Percentiles rank a stretch among this genome's conserved stretches.
These are phyloP conservation scores for Plectosphaerella sp. DNA, from an alignment of 2,329 filamentous ascomycete genomes.

Conservation along the genomic window DNA sequence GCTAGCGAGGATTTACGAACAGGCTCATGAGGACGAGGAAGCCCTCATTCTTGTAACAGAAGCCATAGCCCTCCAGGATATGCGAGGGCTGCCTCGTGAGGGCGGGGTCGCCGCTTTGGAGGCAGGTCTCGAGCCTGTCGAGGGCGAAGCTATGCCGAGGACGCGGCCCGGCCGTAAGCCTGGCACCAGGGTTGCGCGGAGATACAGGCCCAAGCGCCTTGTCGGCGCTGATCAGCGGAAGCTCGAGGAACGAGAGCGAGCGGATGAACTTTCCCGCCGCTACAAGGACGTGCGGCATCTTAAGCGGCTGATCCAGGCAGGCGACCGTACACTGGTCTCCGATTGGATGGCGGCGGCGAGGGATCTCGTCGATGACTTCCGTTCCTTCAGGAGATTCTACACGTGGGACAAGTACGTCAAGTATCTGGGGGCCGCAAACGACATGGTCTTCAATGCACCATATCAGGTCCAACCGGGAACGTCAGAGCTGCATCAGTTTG, in stretches of 20 bases:
- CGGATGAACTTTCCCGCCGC: conserved; percentile 31
- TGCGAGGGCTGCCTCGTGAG: background rate
- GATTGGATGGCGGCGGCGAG: conserved; percentile 56
- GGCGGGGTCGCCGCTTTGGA: background rate
- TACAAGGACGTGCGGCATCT: conserved; percentile 40
- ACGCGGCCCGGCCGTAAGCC: background rate
- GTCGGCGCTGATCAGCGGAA: conserved; percentile 38
- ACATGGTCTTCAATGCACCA: conserved; percentile 11
- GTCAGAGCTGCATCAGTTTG: conserved; percentile 47
- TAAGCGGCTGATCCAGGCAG: conserved; percentile 34
- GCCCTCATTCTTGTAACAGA: conserved; percentile 75
- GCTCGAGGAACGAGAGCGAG: conserved; percentile 38
- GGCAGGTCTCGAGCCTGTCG: background rate
- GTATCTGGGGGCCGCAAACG: conserved; percentile 40
- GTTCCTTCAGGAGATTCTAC: conserved; percentile 60
- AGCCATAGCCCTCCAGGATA: conserved; percentile 61
- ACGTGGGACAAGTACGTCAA: conserved; percentile 62
- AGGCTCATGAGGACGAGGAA: conserved; percentile 65
- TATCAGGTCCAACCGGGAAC: conserved; percentile 23
- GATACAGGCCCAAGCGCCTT: conserved; percentile 40
- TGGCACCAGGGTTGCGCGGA: background rate
- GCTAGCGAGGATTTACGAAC: conserved; percentile 81
- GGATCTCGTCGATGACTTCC: conserved; percentile 59
- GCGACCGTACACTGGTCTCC: conserved; percentile 36
- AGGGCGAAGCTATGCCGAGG: background rate